A percentile compares a stretch with the other conserved stretches of the same genome.
Conservation (phyloP, 2,329 filamentous ascomycete species). For the Paramyrothecium roridum region DNA sequence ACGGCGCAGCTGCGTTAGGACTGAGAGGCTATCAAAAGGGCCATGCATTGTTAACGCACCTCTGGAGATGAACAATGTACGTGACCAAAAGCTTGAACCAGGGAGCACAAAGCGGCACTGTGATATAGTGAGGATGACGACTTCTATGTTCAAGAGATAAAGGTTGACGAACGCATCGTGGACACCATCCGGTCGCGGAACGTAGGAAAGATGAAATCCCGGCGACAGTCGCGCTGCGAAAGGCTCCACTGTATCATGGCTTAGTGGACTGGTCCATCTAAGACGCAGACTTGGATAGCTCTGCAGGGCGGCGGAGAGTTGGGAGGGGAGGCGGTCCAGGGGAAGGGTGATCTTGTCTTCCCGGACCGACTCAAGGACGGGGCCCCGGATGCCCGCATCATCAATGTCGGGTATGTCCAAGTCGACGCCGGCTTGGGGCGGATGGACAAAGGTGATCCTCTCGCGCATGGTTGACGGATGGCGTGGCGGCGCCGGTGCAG, state of each 20-base stretch:
- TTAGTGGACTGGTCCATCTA: constrained; percentile 65
- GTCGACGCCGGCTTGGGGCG: constrained; percentile 60
- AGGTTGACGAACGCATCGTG: constrained; percentile 16
- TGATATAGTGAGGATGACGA: not conserved
- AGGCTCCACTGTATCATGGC: constrained; percentile 62
- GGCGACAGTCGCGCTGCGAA: constrained; percentile 73
- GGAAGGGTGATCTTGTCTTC: constrained; percentile 77
- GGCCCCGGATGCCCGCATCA: constrained; percentile 51
- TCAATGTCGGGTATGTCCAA: constrained; percentile 57
- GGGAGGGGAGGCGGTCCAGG: constrained; percentile 68
- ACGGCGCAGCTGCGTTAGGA: constrained; percentile 13
- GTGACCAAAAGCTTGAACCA: constrained; percentile 56
- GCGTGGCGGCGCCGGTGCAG: not conserved
- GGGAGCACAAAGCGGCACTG: constrained; percentile 52
- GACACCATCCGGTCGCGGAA: constrained; percentile 37
- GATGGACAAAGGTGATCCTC: constrained; percentile 75
- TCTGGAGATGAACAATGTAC: constrained; percentile 47
- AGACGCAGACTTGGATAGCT: constrained; percentile 72
- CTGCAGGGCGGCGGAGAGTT: constrained; percentile 60
- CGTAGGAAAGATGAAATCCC: constrained; percentile 79
- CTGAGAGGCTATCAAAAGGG: no score
- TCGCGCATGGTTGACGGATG: constrained; percentile 60
- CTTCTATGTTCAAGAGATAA: no score
- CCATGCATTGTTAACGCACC: constrained; percentile 12
- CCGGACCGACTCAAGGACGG: constrained; percentile 61